Evolutionary conservation across 768 basidiomycete genomes (phyloP), one percentile per base, ranked within the genome.

Genomic region (Trametes cinnabarina): DNA sequence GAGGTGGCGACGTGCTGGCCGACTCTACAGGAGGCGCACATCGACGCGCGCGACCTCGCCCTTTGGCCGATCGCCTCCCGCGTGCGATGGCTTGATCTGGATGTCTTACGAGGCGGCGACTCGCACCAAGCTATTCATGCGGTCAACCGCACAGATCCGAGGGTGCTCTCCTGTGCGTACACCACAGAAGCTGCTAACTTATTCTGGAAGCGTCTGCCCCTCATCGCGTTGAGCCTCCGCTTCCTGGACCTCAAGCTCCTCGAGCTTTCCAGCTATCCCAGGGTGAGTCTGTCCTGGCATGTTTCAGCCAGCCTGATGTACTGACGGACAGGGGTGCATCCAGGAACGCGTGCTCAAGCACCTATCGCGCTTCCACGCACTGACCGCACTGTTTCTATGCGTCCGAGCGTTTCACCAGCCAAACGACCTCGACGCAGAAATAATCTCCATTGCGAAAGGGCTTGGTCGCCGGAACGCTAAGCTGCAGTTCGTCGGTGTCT

Each of bases 71-170:
- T 60, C 34, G 17, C 48, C 20, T 47, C 34, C 43, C 40, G 42
- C 22, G 59, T 60, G 32, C 41, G 53, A 17, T 47, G 52, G 46
- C 47, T 60, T n/a, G 59, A 60, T 43, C 44, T 60, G 26, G 49
- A 40, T 15, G 22, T 55, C 14, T 37, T 55, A n/a, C 48, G 35
- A 14, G 34, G 26, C 3, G 47, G 47, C 23, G 28, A 57, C 42
- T 51, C 56, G 34, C 17, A 4, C 19, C 35, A 50, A 28, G 59
- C 59, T 3, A 25, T 55, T 20, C 4, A 42, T 12, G 48, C 53
- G 6, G 48, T 60, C 14, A 20, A 17, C 8, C 48, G 43, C 28
- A 60, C 30, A n/a, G 11, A 25, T 8, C 59, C 53, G n/a, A 42
- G 43, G 15, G 49, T 60, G 1, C 48, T 60, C 26, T 43, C 48